These are phyloP conservation scores for Bremia lactucae DNA, from an alignment of 352 stramenopile species.

Conservation along the genomic window DNA sequence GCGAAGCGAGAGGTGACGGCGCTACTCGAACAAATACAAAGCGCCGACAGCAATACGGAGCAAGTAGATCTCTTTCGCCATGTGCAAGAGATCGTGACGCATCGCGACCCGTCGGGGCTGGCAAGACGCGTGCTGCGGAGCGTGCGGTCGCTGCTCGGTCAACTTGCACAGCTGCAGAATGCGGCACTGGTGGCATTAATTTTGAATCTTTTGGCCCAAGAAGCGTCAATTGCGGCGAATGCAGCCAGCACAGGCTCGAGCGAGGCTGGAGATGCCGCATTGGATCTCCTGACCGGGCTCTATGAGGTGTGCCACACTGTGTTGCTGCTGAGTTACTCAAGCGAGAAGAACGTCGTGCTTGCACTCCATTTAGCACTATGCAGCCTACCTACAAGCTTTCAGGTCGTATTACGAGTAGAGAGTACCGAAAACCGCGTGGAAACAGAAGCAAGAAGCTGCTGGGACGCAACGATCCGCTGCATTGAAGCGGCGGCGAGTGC, in stretches of 20 bases:
- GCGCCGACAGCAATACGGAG: slow-evolving; percentile 28
- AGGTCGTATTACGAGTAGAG: slow-evolving; percentile 18
- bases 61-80: slow-evolving; percentile 51
- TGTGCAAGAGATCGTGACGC: slow-evolving; percentile 48
- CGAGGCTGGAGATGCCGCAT: slow-evolving; percentile 9
- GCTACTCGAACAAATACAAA: slow-evolving; percentile 45
- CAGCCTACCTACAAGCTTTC: slow-evolving; percentile 32
- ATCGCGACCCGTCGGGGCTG: slow-evolving; percentile 39
- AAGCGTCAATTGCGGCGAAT: neutral
- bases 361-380: slow-evolving; percentile 39
- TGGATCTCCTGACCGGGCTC: slow-evolving; percentile 26
- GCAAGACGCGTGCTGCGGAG: slow-evolving; percentile 29
- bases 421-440: slow-evolving; percentile 4
- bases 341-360: slow-evolving; percentile 54
- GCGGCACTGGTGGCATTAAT: slow-evolving; percentile 43
- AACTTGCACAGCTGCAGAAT: slow-evolving; percentile 48
- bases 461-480: slow-evolving; percentile 27
- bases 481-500: slow-evolving; percentile 38
- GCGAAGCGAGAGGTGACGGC: slow-evolving; percentile 33
- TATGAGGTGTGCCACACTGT: slow-evolving; percentile 46
- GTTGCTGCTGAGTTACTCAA: slow-evolving; percentile 61
- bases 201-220: slow-evolving; percentile 37
- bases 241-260: neutral
- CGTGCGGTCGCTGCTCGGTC: slow-evolving; percentile 31
- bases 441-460: slow-evolving; percentile 16